phyloP scores from a whole-genome alignment of 2,329 filamentous ascomycete species.

The Bipolaris victoriae region DNA sequence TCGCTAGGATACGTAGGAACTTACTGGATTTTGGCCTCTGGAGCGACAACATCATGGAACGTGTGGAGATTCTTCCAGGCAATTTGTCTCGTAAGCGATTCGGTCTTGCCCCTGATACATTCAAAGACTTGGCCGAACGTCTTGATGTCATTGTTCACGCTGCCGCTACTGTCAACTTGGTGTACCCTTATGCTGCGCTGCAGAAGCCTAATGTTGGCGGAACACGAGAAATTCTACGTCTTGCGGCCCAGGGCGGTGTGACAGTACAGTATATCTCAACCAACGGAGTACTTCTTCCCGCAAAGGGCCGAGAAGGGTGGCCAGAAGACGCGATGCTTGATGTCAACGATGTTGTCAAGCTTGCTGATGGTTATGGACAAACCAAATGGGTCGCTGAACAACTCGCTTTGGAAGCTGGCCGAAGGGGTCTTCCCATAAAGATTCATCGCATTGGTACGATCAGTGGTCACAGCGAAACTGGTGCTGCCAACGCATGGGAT shows the following conservation, averaged over 20 bases:
- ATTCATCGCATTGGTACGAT: constrained; percentile 79
- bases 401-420: constrained; percentile 71
- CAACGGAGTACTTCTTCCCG: constrained; percentile 77
- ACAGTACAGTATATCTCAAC: constrained; percentile 81
- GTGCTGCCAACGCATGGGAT: constrained; percentile 80
- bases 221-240: constrained; percentile 74
- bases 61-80: constrained; percentile 75
- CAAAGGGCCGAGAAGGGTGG: constrained; percentile 67
- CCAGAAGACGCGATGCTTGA: constrained; percentile 70
- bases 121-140: constrained; percentile 67
- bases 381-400: constrained; percentile 84
- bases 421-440: constrained; percentile 71
- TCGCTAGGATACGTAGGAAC: constrained; percentile 76
- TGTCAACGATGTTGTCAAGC: constrained; percentile 70
- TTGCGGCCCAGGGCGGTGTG: constrained; percentile 70
- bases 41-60: constrained; percentile 77
- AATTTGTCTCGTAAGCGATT: constrained; percentile 73
- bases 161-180: constrained; percentile 73
- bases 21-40: constrained; percentile 79
- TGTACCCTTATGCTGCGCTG: constrained; percentile 80
- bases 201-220: constrained; percentile 78
- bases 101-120: constrained; percentile 69
- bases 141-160: constrained; percentile 79
- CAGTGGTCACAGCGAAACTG: constrained; percentile 75
- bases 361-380: constrained; percentile 77